A percentile compares a stretch with the other conserved stretches of the same genome.
Evolutionary conservation across 352 stramenopile genomes (phyloP).

Genomic region (Pythium utonaiense): DNA sequence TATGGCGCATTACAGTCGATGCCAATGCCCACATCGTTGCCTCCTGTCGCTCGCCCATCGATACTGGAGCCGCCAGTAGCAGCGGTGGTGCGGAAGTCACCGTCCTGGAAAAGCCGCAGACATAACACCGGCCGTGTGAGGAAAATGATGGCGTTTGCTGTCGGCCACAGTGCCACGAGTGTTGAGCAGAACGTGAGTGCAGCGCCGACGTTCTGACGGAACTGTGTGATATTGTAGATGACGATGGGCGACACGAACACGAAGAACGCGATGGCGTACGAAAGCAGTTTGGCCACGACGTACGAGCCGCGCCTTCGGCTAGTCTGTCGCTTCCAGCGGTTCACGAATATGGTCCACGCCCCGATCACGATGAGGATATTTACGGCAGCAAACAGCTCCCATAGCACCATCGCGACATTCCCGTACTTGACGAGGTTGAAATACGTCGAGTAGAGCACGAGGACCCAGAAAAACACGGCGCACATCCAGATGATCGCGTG

Average conservation of each 20-base stretch:
- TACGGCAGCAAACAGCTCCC: conserved; percentile 56
- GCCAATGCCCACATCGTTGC: not conserved
- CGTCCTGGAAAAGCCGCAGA: conserved; percentile 44
- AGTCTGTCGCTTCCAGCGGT: conserved; percentile 39
- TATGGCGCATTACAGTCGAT: conserved; percentile 6
- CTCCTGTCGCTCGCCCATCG: conserved; percentile 3
- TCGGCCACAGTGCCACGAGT: conserved; percentile 74
- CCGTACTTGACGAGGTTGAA: conserved; percentile 39
- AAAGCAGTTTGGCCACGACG: conserved; percentile 74
- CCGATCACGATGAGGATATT: conserved; percentile 59
- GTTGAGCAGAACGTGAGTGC: conserved; percentile 30
- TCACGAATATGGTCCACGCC: conserved; percentile 57
- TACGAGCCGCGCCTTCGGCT: conserved; percentile 42
- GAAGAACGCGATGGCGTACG: conserved; percentile 76
- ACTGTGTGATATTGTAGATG: conserved; percentile 49
- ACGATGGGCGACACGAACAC: conserved; percentile 71
- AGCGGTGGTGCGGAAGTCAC: conserved; percentile 6
- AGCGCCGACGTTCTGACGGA: conserved; percentile 28
- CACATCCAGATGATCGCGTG: conserved; percentile 79
- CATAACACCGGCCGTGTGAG: conserved; percentile 63
- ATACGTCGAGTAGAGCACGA: conserved; percentile 71
- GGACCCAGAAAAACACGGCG: conserved; percentile 69
- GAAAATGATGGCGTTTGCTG: conserved; percentile 73
- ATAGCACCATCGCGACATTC: conserved; percentile 62
- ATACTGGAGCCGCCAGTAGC: conserved; percentile 5